A percentile compares a stretch with the other conserved stretches of the same genome.
Evolutionary conservation across 1,139 yeast species (phyloP).

Genomic region (Suhomyces taliae): DNA sequence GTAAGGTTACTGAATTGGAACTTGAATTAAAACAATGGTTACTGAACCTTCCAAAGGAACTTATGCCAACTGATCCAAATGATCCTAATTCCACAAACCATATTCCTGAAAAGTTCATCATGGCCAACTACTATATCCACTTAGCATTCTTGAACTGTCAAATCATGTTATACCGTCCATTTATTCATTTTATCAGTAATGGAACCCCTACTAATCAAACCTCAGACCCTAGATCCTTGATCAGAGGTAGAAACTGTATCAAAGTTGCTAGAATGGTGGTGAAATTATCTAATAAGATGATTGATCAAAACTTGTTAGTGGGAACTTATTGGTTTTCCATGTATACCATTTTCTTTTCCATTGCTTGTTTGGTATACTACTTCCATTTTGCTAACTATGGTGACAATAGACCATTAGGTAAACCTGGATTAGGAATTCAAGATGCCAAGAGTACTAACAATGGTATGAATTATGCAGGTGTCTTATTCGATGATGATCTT

Average conservation of each 20-base stretch:
- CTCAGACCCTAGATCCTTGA: slow-evolving; percentile 49
- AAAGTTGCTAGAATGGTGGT: slow-evolving; percentile 84
- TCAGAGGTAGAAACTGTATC: slow-evolving; percentile 81
- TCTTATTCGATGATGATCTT: slow-evolving; percentile 57
- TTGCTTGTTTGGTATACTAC: slow-evolving; percentile 83
- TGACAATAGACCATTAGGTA: slow-evolving; percentile 15
- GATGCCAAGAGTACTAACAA: not conserved
- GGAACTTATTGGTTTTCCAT: slow-evolving; percentile 95
- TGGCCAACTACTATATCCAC: slow-evolving; percentile 77
- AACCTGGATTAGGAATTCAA: not conserved
- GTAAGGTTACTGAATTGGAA: slow-evolving; percentile 72
- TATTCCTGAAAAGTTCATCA: slow-evolving; percentile 61
- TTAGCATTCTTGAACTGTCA: slow-evolving; percentile 81
- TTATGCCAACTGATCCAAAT: slow-evolving; percentile 69
- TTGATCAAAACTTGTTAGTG: slow-evolving; percentile 66
- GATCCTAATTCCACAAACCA: slow-evolving; percentile 26
- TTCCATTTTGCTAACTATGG: slow-evolving; percentile 65
- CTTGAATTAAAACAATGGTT: slow-evolving; percentile 74
- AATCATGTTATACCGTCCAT: slow-evolving; percentile 84
- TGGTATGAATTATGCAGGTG: slow-evolving; percentile 48
- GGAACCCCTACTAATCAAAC: slow-evolving; percentile 43
- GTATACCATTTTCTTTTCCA: slow-evolving; percentile 88
- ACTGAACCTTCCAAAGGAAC: slow-evolving; percentile 66
- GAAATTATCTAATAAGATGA: slow-evolving; percentile 79
- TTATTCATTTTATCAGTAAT: slow-evolving; percentile 73